Conservation (phyloP, 441 rosid species). For the Mallotus japonicus region DNA sequence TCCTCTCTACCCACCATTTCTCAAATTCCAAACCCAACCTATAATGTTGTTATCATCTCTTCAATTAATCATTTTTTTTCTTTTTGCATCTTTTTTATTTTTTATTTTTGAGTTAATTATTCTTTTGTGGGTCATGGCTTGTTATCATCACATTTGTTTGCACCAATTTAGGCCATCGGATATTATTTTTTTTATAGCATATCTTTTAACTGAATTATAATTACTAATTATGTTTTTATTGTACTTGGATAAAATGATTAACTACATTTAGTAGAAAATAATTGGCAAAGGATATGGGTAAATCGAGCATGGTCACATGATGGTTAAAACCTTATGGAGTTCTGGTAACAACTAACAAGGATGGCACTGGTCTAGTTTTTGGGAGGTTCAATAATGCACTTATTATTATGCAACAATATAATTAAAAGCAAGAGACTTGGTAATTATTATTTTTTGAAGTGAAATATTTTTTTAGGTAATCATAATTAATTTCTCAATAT, state of each 20-base stretch:
- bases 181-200: neutral
- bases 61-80: conserved; percentile 30
- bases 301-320: too few relatives aligned
- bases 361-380: conserved; percentile 1
- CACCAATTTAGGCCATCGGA: neutral
- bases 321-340: neutral
- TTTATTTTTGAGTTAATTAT: neutral
- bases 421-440: conserved; percentile 1
- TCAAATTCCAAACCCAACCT: conserved; percentile 49
- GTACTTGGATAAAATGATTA: conserved; percentile 35
- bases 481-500: neutral
- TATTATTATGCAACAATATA: conserved; percentile 7
- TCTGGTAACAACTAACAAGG: neutral
- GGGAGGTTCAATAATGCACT: conserved; percentile 4
- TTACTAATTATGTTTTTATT: conserved; percentile 21
- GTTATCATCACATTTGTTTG: neutral
- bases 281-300: conserved; percentile 3
- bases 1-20: conserved; percentile 51
- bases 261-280: conserved; percentile 23
- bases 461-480: neutral
- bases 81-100: neutral
- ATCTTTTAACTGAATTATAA: neutral
- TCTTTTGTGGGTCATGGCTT: conserved; percentile 10
- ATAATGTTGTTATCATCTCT: conserved; percentile 48
- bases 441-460: conserved; percentile 3